These are phyloP conservation scores for Pleurotus tuoliensis DNA, from an alignment of 768 basidiomycete genomes.

Conservation along the genomic window DNA sequence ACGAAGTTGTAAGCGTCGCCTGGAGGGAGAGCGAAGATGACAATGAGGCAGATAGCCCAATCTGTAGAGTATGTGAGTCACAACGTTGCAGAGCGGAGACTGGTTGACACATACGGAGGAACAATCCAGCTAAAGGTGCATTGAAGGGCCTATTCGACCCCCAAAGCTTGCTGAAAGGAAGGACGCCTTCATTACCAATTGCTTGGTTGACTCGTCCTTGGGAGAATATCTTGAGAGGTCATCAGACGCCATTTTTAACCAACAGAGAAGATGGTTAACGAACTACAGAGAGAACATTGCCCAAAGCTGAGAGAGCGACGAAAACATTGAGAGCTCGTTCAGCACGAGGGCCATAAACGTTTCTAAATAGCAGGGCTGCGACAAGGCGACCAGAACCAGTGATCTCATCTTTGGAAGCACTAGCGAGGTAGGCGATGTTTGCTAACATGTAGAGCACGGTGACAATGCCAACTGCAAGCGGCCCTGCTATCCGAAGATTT, in stretches of 20 bases:
- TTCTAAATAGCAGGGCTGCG: conserved; percentile 63
- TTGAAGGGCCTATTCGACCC: conserved; percentile 59
- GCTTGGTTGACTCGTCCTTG: conserved; percentile 54
- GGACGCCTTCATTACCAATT: conserved; percentile 56
- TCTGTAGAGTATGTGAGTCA: conserved; percentile 16
- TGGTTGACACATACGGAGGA: conserved; percentile 36
- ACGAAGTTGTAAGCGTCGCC: conserved; percentile 69
- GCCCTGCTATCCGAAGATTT: conserved; percentile 62
- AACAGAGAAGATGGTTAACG: conserved; percentile 2
- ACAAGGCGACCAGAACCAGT: conserved; percentile 53
- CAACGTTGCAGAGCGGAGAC: conserved; percentile 9
- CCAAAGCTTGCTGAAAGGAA: conserved; percentile 59
- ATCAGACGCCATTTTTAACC: conserved; percentile 16
- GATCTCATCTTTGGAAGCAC: conserved; percentile 65
- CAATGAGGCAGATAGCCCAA: conserved; percentile 31
- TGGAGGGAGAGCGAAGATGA: conserved; percentile 43
- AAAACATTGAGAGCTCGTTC: conserved; percentile 36
- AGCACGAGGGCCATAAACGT: conserved; percentile 54
- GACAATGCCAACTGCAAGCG: conserved; percentile 52
- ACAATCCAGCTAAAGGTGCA: conserved; percentile 54
- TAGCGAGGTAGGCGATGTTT: conserved; percentile 66
- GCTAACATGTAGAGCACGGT: conserved; percentile 54
- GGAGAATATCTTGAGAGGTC: conserved; percentile 17
- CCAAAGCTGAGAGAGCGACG: conserved; percentile 54
- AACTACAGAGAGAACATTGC: conserved; percentile 51